Evolutionary conservation across 495 filamentous ascomycete species (phyloP), one percentile per base, ranked within the genome.

Genomic region (Annulohypoxylon moriforme): DNA sequence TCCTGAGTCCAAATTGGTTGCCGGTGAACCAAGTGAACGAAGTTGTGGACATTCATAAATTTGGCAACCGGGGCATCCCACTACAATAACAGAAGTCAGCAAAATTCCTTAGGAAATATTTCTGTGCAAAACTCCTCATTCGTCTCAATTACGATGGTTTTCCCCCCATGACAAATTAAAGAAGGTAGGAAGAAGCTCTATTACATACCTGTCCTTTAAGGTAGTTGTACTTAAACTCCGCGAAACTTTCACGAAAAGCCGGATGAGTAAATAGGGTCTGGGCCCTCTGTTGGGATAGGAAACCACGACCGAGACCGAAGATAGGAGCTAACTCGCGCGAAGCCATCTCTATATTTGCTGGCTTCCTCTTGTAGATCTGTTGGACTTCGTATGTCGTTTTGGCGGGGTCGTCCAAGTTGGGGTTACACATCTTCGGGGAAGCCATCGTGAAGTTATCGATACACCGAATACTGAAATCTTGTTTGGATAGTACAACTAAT

Each of bases 311-410:
- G 42, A 76, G 60, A 11, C 77, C 80, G 31, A 80, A 79, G 46
- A 81, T 77, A 52, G 82, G 76, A 6, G 73, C 68, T 7, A 77
- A 40, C 16, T 70, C 62, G 0, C 53, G 55, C 0, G 64, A 55
- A 1, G 67, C 67, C 2, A 50, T 24, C 2, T 72, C 63, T 4
- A 52, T 10, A 4, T 72, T 36, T 5, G 70, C 60, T 5, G 44
- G 38, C 16, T 61, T 68, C 65, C 52, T 52, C 29, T 62, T 68
- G 40, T 65, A 69, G 55, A 73, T 57, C 3, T 25, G 27, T 25
- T 16, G 31, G 10, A 73, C 40, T 22, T 69, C 22, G 8, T 66
- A 34, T 27, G 44, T 68, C 13, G 66, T 47, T 47, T 57, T 38
- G 22, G 68, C 70, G 4, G 70, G 60, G 3, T 61, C 25, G 29